Evolutionary conservation across 305 asterid genomes (phyloP).

Genomic region (Fraxinus albicans): DNA sequence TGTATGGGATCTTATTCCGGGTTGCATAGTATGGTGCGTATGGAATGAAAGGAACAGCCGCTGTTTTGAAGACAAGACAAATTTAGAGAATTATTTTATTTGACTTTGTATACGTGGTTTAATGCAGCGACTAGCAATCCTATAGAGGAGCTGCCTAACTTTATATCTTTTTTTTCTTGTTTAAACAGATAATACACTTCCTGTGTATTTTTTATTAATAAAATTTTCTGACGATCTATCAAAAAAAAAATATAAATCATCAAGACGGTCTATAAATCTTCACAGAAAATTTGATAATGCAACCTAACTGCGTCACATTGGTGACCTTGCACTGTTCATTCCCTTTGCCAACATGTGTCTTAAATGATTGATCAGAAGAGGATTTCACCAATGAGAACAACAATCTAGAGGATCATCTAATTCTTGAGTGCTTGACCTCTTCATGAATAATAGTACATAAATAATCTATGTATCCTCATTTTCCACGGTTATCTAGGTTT

Average conservation of each 20-base stretch:
- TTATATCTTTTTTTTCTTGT: no score
- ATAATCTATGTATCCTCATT: not conserved
- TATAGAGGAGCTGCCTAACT: no score
- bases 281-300: slow-evolving; percentile 4
- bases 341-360: slow-evolving; percentile 1
- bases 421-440: not conserved
- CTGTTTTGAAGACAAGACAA: no score
- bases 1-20: no score
- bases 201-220: no score
- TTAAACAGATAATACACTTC: no score
- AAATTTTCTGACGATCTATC: no score
- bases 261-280: not conserved
- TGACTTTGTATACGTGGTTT: no score
- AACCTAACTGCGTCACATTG: slow-evolving; percentile 1
- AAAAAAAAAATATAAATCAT: not conserved
- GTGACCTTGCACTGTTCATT: slow-evolving; percentile 6
- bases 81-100: no score
- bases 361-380: not conserved
- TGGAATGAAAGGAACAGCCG: no score
- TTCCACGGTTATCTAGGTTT: not conserved
- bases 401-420: not conserved
- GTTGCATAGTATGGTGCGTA: no score
- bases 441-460: not conserved
- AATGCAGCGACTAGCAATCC: no score
- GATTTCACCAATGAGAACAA: not conserved